These are phyloP conservation scores for Mallotus japonicus DNA, from an alignment of 441 rosid genomes.

Conservation along the genomic window DNA sequence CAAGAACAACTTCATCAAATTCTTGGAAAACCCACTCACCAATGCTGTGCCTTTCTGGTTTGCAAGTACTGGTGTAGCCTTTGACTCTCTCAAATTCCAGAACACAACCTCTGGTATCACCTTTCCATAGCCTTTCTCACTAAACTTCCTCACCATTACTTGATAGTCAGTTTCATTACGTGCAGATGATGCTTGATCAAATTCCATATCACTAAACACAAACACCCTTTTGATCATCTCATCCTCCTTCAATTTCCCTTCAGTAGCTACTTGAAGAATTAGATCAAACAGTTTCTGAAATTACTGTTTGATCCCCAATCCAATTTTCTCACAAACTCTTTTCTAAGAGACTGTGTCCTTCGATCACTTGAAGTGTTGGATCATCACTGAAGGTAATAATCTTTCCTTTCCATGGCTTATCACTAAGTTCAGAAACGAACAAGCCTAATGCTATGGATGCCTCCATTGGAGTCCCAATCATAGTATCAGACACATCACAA, in stretches of 20 bases:
- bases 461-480: constrained; percentile 17
- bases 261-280: neutral
- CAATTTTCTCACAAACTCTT: constrained; percentile 6
- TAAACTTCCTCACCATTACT: constrained; percentile 4
- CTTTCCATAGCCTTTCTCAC: constrained; percentile 2
- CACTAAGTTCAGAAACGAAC: constrained; percentile 16
- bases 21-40: constrained; percentile 7
- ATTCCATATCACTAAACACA: constrained; percentile 19
- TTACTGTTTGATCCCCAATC: neutral
- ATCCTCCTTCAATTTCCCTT: constrained; percentile 5
- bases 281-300: constrained; percentile 14
- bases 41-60: neutral
- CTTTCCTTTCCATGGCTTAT: constrained; percentile 23
- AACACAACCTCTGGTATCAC: constrained; percentile 14
- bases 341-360: neutral
- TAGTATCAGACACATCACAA: constrained; percentile 12
- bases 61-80: neutral
- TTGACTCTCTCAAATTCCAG: constrained; percentile 12
- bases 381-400: constrained; percentile 5
- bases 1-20: constrained; percentile 3
- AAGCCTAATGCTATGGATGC: constrained; percentile 9
- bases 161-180: constrained; percentile 6
- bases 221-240: constrained; percentile 12
- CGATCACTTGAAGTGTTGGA: constrained; percentile 1
- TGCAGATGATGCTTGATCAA: constrained; percentile 1